Evolutionary conservation across 2,329 filamentous ascomycete species (phyloP).

Genomic region (Fusarium verrucosum): DNA sequence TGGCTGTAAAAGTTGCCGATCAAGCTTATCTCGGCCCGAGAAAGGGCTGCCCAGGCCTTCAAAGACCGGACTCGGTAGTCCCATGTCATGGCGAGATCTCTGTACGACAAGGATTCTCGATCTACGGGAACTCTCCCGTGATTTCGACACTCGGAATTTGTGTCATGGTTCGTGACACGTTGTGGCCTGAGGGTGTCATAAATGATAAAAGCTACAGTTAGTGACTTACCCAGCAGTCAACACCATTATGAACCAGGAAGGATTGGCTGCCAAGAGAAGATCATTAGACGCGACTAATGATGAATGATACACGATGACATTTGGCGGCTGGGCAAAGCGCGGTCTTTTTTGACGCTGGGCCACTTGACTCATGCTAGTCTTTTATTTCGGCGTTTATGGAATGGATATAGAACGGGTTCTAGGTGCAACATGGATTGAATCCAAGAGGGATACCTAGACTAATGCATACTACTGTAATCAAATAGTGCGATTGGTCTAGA

Average conservation of each 20-base stretch:
- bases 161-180: conserved; percentile 14
- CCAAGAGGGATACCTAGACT: conserved; percentile 7
- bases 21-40: background rate
- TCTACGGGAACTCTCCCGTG: background rate
- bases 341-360: background rate
- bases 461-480: conserved; percentile 9
- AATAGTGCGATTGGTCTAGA: background rate
- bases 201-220: background rate
- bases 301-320: conserved; percentile 25
- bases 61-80: conserved; percentile 1
- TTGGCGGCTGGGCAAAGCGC: conserved; percentile 2
- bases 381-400: conserved; percentile 17
- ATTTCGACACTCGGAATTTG: background rate
- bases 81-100: background rate
- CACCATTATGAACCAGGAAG: background rate
- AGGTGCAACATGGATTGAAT: conserved; percentile 2
- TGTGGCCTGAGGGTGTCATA: background rate
- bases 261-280: background rate
- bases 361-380: conserved; percentile 24
- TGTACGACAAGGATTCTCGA: conserved; percentile 10
- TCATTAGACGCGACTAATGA: conserved; percentile 6
- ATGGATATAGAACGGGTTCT: conserved; percentile 6
- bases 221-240: background rate
- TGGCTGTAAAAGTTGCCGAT: background rate
- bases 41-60: background rate